Conservation (phyloP, 176 grass and related monocot species). For the Aechmea fasciata region DNA sequence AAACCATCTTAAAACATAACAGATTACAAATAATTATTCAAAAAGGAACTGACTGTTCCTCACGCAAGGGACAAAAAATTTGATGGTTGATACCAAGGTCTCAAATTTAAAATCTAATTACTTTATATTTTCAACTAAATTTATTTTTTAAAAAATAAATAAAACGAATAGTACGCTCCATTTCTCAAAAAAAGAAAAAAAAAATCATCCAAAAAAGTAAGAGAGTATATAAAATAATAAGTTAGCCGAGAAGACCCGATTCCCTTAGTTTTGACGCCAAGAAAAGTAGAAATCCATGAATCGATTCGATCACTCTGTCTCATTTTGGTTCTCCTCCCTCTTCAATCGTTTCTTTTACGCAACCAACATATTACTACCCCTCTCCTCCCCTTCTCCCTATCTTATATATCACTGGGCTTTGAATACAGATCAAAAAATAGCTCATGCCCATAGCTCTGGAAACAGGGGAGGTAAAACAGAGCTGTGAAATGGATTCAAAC, state of each 20-base stretch:
- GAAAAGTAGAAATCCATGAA: neutral
- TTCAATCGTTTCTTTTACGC: slow-evolving; percentile 15
- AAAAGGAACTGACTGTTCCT: too few relatives aligned
- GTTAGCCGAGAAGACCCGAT: neutral
- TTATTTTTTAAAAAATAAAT: too few relatives aligned
- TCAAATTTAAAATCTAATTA: too few relatives aligned
- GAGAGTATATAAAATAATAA: neutral
- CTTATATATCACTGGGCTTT: neutral
- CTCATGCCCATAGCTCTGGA: neutral
- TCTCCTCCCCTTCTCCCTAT: slow-evolving; percentile 4
- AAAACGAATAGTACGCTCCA: too few relatives aligned
- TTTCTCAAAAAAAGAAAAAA: too few relatives aligned
- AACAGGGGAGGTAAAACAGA: neutral
- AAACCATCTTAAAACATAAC: neutral
- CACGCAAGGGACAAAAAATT: too few relatives aligned
- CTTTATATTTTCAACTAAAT: too few relatives aligned
- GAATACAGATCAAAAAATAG: neutral
- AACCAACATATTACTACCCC: slow-evolving; percentile 7
- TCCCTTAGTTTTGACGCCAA: slow-evolving; percentile 2
- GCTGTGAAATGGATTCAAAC: neutral
- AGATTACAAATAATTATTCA: neutral
- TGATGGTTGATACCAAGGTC: too few relatives aligned
- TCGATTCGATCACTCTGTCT: neutral
- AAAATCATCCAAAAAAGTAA: neutral
- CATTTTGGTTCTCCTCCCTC: neutral